Percentiles rank a stretch among this genome's conserved stretches.
These are phyloP conservation scores for Stagonosporopsis chrysanthemi DNA, from an alignment of 2,329 filamentous ascomycete species.

Conservation along the genomic window DNA sequence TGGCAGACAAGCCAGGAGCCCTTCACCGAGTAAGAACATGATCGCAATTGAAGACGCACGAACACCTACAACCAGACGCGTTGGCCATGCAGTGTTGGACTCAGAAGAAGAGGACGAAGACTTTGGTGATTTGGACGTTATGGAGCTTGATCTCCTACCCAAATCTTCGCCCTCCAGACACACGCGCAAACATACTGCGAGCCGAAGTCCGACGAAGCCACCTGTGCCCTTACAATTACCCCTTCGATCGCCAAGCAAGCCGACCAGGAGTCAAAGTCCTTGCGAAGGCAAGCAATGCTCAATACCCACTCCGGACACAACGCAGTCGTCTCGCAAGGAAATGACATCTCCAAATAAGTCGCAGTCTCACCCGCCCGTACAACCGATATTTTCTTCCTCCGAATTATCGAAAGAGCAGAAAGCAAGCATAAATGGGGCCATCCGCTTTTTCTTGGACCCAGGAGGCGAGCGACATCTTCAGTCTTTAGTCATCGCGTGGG, in stretches of 20 bases:
- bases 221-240: slow-evolving; percentile 25
- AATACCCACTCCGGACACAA: slow-evolving; percentile 29
- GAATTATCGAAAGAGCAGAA: slow-evolving; percentile 39
- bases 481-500: slow-evolving; percentile 29
- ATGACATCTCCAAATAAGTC: slow-evolving; percentile 23
- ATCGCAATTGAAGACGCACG: slow-evolving; percentile 6
- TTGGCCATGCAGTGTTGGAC: slow-evolving; percentile 36
- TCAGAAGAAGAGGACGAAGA: slow-evolving; percentile 43
- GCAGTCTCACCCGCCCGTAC: slow-evolving; percentile 7
- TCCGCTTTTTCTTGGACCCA: slow-evolving; percentile 35
- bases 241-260: slow-evolving; percentile 40
- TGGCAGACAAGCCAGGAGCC: slow-evolving; percentile 33
- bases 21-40: slow-evolving; percentile 27
- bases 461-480: slow-evolving; percentile 36
- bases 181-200: slow-evolving; percentile 23
- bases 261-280: slow-evolving; percentile 24
- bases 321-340: slow-evolving; percentile 24
- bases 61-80: slow-evolving; percentile 27
- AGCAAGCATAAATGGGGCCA: slow-evolving; percentile 25
- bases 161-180: slow-evolving; percentile 21
- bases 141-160: slow-evolving; percentile 30
- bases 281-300: slow-evolving; percentile 25
- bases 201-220: slow-evolving; percentile 17
- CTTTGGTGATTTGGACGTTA: slow-evolving; percentile 37
- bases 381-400: slow-evolving; percentile 27